A percentile compares a stretch with the other conserved stretches of the same genome.
phyloP scores from a whole-genome alignment of 2,329 filamentous ascomycete genomes.

The Bipolaris cookei region DNA sequence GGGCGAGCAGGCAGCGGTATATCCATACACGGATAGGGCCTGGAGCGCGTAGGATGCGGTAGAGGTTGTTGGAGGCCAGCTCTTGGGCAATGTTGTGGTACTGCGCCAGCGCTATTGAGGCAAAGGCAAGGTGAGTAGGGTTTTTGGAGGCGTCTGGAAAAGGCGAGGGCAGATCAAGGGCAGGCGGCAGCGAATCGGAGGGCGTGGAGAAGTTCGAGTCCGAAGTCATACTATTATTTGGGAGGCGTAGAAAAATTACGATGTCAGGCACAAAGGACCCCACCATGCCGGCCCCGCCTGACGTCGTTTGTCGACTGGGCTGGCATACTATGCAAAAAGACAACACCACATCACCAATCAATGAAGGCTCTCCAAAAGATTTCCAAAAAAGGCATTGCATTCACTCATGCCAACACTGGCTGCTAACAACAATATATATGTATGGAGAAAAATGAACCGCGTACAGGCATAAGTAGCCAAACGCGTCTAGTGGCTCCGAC shows the following conservation, averaged over 20 bases:
- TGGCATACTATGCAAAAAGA: neutral
- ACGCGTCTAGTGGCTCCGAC: slow-evolving; percentile 43
- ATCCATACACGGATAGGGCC: slow-evolving; percentile 37
- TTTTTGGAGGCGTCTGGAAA: slow-evolving; percentile 9
- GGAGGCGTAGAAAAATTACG: slow-evolving; percentile 16
- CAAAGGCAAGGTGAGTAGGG: slow-evolving; percentile 24
- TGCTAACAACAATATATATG: slow-evolving; percentile 14
- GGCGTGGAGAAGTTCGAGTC: slow-evolving; percentile 15
- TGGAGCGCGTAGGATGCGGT: slow-evolving; percentile 34
- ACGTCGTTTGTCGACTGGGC: no score
- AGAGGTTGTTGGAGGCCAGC: slow-evolving; percentile 34
- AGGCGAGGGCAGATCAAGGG: slow-evolving; percentile 6
- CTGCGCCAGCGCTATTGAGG: slow-evolving; percentile 32
- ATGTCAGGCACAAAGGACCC: slow-evolving; percentile 8
- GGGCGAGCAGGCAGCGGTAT: slow-evolving; percentile 32
- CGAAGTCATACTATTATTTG: slow-evolving; percentile 9
- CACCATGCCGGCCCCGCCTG: slow-evolving; percentile 5
- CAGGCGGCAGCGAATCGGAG: slow-evolving; percentile 10
- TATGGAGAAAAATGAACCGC: slow-evolving; percentile 41
- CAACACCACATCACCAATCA: neutral
- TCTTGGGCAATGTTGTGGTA: slow-evolving; percentile 30
- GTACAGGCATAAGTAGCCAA: slow-evolving; percentile 36
- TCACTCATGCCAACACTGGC: neutral
- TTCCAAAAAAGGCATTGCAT: neutral
- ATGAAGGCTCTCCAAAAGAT: no score